phyloP scores from a whole-genome alignment of 2,329 filamentous ascomycete genomes.

The Ophiostoma populinum region DNA sequence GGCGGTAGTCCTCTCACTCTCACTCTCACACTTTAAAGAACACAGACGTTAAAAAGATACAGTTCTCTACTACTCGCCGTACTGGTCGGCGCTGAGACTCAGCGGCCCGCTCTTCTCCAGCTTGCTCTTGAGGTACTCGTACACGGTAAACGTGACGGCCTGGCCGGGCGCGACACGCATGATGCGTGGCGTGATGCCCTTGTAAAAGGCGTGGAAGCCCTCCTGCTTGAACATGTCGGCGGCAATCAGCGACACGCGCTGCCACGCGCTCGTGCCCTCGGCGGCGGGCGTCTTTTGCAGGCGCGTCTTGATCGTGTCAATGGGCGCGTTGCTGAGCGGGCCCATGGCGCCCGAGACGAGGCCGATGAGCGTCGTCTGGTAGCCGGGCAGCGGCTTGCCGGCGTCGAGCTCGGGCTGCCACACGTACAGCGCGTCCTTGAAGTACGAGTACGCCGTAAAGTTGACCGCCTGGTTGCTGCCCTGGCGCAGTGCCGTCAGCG shows the following conservation, averaged over 20 bases:
- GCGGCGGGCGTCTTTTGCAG: constrained; percentile 78
- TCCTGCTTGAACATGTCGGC: constrained; percentile 86
- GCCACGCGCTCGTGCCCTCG: constrained; percentile 63
- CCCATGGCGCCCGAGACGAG: constrained; percentile 89
- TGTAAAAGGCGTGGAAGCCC: constrained; percentile 89
- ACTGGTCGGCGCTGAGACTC: constrained; percentile 42
- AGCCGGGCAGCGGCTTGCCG: constrained; percentile 51
- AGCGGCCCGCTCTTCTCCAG: constrained; percentile 48
- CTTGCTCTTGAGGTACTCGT: constrained; percentile 59
- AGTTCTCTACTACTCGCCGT: constrained; percentile 50
- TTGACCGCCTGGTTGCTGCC: constrained; percentile 97
- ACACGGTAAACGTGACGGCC: constrained; percentile 61
- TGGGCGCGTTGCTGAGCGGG: constrained; percentile 88
- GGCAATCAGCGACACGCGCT: constrained; percentile 62
- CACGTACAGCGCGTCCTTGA: constrained; percentile 62
- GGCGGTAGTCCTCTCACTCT: too few relatives aligned
- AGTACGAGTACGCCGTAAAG: constrained; percentile 93
- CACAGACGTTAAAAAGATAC: neutral
- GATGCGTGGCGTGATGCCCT: constrained; percentile 92
- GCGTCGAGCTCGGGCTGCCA: constrained; percentile 53
- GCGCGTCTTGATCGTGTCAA: constrained; percentile 97
- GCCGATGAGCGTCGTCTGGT: constrained; percentile 82
- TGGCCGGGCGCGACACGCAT: constrained; percentile 96
- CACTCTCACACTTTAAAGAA: too few relatives aligned
- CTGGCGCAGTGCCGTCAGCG: constrained; percentile 81